phyloP scores from a whole-genome alignment of 2,329 filamentous ascomycete species.

The Blastomyces gilchristii region DNA sequence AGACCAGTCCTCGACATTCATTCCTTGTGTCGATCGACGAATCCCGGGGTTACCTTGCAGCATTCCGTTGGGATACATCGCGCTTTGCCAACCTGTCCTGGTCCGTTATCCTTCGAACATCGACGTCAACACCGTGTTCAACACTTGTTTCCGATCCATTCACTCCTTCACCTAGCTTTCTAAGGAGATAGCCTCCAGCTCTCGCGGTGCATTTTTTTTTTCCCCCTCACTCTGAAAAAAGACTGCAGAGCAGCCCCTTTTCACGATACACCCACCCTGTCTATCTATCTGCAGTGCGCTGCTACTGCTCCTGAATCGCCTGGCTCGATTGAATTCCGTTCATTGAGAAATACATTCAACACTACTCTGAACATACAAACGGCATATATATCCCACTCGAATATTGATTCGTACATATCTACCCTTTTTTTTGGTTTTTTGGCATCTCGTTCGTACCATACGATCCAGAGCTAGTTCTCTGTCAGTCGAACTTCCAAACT shows the following conservation, averaged over 20 bases:
- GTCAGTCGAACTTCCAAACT: background rate
- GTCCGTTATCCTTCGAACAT: no score
- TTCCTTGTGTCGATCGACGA: background rate
- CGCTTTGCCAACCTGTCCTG: no score
- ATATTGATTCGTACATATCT: background rate
- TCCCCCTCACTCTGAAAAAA: background rate
- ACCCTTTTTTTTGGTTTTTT: background rate
- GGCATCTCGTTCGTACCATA: background rate
- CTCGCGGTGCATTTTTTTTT: background rate
- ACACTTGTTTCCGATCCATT: background rate
- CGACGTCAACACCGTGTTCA: background rate
- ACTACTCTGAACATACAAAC: background rate
- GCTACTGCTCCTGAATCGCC: slow-evolving; percentile 5
- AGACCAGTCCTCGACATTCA: background rate
- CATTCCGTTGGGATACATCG: no score
- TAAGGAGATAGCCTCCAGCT: background rate
- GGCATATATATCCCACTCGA: background rate
- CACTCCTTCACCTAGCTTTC: background rate
- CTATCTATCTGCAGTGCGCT: background rate
- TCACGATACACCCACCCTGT: background rate
- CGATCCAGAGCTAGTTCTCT: slow-evolving; percentile 6
- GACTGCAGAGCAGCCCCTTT: background rate
- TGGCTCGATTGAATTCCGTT: slow-evolving; percentile 9
- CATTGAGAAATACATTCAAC: slow-evolving; percentile 4
- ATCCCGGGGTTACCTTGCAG: background rate